Evolutionary conservation across 176 grass and related monocot species (phyloP).

Genomic region (Tillandsia leiboldiana): DNA sequence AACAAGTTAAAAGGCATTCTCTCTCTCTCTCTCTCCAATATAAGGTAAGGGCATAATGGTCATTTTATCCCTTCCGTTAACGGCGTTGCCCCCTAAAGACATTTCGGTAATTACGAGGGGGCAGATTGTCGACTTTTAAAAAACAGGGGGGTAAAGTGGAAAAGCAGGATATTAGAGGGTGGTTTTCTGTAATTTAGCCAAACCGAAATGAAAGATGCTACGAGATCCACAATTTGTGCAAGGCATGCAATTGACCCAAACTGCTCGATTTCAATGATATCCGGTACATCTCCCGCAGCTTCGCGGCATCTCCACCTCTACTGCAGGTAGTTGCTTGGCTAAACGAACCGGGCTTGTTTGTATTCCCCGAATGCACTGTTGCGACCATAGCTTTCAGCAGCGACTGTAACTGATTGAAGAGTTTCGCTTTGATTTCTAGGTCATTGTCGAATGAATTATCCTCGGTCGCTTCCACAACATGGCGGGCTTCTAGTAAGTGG

Average conservation of each 20-base stretch:
- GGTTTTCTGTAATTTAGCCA: too few species aligned
- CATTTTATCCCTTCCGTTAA: too few species aligned
- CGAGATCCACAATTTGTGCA: slow-evolving; percentile 61
- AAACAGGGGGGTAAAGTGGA: too few species aligned
- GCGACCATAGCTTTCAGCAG: slow-evolving; percentile 71
- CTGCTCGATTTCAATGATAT: slow-evolving; percentile 56
- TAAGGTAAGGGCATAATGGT: too few species aligned
- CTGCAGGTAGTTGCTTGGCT: slow-evolving; percentile 27
- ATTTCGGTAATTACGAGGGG: too few species aligned
- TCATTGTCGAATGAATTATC: slow-evolving; percentile 26
- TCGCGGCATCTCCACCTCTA: slow-evolving; percentile 35
- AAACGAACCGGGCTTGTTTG: slow-evolving; percentile 31
- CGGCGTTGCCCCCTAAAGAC: too few species aligned
- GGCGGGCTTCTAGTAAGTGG: slow-evolving; percentile 72
- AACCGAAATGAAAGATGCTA: not conserved
- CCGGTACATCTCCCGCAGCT: slow-evolving; percentile 73
- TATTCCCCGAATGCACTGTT: slow-evolving; percentile 17
- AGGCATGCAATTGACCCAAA: slow-evolving; percentile 45
- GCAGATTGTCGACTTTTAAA: too few species aligned
- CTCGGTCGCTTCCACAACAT: slow-evolving; percentile 49
- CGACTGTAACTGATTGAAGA: slow-evolving; percentile 67
- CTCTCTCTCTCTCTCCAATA: too few species aligned
- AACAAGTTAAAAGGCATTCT: too few species aligned
- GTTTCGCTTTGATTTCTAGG: slow-evolving; percentile 54
- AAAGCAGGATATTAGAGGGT: too few species aligned